A percentile compares a stretch with the other conserved stretches of the same genome.
Evolutionary conservation across 805 yeast genomes (phyloP).

Genomic region (Candida ipomoeae): DNA sequence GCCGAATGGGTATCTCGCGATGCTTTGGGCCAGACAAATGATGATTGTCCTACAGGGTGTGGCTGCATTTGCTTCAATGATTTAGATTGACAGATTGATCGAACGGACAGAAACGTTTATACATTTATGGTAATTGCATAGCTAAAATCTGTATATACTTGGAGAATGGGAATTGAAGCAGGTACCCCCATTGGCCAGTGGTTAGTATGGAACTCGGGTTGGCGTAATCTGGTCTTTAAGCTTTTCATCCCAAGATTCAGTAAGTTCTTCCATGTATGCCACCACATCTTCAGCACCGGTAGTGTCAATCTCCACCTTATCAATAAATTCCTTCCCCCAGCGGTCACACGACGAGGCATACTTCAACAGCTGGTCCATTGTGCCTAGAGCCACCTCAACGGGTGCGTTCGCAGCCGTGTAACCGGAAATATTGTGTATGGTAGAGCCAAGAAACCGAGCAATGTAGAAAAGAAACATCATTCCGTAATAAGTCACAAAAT

Average conservation of each 20-base stretch:
- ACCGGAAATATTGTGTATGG: slow-evolving; percentile 85
- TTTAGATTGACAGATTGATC: background rate
- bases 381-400: slow-evolving; percentile 46
- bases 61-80: slow-evolving; percentile 17
- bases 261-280: slow-evolving; percentile 55
- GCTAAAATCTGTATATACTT: too few species aligned
- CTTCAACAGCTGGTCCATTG: slow-evolving; percentile 51
- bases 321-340: slow-evolving; percentile 63
- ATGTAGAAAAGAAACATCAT: slow-evolving; percentile 81
- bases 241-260: slow-evolving; percentile 67
- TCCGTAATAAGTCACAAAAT: slow-evolving; percentile 74
- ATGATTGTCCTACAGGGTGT: slow-evolving; percentile 18
- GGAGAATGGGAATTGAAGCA: too few species aligned
- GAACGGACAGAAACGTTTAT: background rate
- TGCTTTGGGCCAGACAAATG: slow-evolving; percentile 1
- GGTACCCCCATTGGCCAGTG: background rate
- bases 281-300: slow-evolving; percentile 67
- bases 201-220: slow-evolving; percentile 27
- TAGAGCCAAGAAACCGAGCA: slow-evolving; percentile 78
- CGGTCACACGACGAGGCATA: slow-evolving; percentile 67
- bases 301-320: slow-evolving; percentile 50
- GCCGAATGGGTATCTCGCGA: slow-evolving; percentile 43
- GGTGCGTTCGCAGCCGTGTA: slow-evolving; percentile 89
- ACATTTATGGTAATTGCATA: background rate
- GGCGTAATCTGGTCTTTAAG: slow-evolving; percentile 69